Evolutionary conservation across 495 filamentous ascomycete species (phyloP).

Genomic region (Neurospora cerealis): DNA sequence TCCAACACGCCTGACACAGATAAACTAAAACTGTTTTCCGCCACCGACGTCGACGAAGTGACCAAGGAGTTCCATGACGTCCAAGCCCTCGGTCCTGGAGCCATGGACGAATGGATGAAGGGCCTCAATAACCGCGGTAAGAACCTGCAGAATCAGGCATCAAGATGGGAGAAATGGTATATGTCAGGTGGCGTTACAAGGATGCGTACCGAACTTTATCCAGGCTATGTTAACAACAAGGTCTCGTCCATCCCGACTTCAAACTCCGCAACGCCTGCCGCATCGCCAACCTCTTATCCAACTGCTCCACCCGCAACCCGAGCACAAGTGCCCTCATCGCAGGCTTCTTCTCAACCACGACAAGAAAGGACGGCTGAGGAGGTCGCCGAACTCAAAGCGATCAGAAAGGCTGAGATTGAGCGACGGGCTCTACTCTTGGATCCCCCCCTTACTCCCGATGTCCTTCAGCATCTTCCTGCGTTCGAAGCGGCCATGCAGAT

Average conservation of each 20-base stretch:
- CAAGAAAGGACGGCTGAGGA: slow-evolving; percentile 35
- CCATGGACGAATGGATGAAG: slow-evolving; percentile 65
- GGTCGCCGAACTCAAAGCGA: slow-evolving; percentile 45
- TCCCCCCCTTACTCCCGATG: slow-evolving; percentile 47
- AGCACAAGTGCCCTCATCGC: not conserved
- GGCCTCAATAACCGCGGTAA: slow-evolving; percentile 53
- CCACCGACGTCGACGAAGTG: slow-evolving; percentile 45
- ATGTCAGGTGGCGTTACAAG: slow-evolving; percentile 32
- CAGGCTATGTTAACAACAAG: slow-evolving; percentile 4
- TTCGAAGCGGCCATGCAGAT: slow-evolving; percentile 64
- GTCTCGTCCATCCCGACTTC: not conserved
- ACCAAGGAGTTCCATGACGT: slow-evolving; percentile 47
- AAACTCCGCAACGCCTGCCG: not conserved
- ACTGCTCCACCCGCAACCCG: not conserved
- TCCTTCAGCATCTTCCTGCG: slow-evolving; percentile 55
- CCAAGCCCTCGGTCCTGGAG: slow-evolving; percentile 46
- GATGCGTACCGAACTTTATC: slow-evolving; percentile 26
- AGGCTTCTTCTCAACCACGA: slow-evolving; percentile 5
- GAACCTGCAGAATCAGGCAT: slow-evolving; percentile 42
- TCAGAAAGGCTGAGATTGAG: slow-evolving; percentile 56
- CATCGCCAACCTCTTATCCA: not conserved
- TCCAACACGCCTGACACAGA: slow-evolving; percentile 39
- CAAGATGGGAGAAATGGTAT: slow-evolving; percentile 66
- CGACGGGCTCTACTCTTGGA: slow-evolving; percentile 48
- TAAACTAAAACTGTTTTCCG: slow-evolving; percentile 48